Evolutionary conservation across 345 rosid genomes (phyloP), one percentile per base, ranked within the genome.

Genomic region (Garcia nutans): DNA sequence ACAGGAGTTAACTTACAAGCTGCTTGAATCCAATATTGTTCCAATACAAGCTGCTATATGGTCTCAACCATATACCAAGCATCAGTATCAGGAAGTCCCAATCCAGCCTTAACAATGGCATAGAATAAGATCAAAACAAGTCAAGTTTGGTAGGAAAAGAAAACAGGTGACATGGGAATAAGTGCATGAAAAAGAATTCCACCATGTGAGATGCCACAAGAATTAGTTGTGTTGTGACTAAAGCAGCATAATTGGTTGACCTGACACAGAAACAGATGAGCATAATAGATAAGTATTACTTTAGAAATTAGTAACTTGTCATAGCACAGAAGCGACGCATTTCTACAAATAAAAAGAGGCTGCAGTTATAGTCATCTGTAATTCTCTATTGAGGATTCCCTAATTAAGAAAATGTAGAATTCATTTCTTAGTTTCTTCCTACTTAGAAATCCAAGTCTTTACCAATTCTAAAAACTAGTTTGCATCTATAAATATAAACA

Each of bases 171-270:
- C 49, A 76, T n/a, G 8, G 26, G 72, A 77, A 68, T 56, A 63
- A 71, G 28, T 69, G 13, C 65, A 77, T 78, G 68, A 72, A 31
- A 75, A 60, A 70, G 68, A 76, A 19, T 8, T 62, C 55, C 81
- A 91, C 99, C 99, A 96, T 92, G 84, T 96, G 99, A 2, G 93
- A 92, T 72, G 97, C 96, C 86, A 96, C 84, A 76, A 89, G 79
- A 77, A 90, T 88, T 61, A 96, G 90, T 74, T 93, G 93, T 57
- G 93, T 86, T 59, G 98, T 88, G 73, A 92, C 96, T 89, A 86
- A 78, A 76, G 93, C 85, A 65, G 97, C 90, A 86, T 96, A 93
- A 84, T 89, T 96, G 83, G 90, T 88, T 10, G 98, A 86, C 82
- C 96, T 86, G 88, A 67, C 55, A 78, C 24, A 74, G 73, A 54